Conservation (phyloP, 164 flowering plant species). For the Euptelea pleiosperma region DNA sequence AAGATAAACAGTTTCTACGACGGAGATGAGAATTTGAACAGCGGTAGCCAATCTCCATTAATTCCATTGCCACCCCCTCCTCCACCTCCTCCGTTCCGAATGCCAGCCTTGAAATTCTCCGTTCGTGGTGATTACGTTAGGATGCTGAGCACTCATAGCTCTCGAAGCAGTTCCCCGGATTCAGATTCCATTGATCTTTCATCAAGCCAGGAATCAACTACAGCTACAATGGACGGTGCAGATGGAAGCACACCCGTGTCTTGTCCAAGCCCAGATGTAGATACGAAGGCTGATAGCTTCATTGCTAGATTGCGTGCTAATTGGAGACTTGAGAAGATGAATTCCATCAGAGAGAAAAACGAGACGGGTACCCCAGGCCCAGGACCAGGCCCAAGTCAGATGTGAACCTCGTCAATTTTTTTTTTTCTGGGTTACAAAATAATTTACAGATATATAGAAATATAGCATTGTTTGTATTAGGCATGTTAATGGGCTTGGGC, state of each 20-base stretch:
- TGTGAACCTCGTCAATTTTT: background rate
- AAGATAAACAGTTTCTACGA: slow-evolving; percentile 20
- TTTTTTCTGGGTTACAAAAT: slow-evolving; percentile 1
- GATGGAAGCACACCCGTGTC: slow-evolving; percentile 26
- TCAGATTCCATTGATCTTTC: slow-evolving; percentile 24
- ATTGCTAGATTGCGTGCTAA: slow-evolving; percentile 64
- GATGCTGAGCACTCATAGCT: slow-evolving; percentile 41
- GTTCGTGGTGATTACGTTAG: slow-evolving; percentile 39
- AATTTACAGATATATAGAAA: no score
- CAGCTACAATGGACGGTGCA: slow-evolving; percentile 16
- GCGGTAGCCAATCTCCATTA: slow-evolving; percentile 46
- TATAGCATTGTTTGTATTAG: no score
- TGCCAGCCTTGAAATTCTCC: slow-evolving; percentile 35
- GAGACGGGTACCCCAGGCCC: slow-evolving; percentile 22
- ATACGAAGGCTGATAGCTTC: slow-evolving; percentile 74
- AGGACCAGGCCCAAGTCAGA: background rate
- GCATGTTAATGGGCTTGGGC: no score
- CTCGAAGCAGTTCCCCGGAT: slow-evolving; percentile 54
- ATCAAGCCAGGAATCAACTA: slow-evolving; percentile 11
- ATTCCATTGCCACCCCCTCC: slow-evolving; percentile 62
- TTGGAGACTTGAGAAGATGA: slow-evolving; percentile 70
- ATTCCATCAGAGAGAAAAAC: slow-evolving; percentile 47
- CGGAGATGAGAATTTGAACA: slow-evolving; percentile 23
- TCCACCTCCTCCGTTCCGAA: slow-evolving; percentile 64
- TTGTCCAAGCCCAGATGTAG: slow-evolving; percentile 84